These are phyloP conservation scores for Alternaria viburni DNA, from an alignment of 2,329 filamentous ascomycete genomes.

Conservation along the genomic window DNA sequence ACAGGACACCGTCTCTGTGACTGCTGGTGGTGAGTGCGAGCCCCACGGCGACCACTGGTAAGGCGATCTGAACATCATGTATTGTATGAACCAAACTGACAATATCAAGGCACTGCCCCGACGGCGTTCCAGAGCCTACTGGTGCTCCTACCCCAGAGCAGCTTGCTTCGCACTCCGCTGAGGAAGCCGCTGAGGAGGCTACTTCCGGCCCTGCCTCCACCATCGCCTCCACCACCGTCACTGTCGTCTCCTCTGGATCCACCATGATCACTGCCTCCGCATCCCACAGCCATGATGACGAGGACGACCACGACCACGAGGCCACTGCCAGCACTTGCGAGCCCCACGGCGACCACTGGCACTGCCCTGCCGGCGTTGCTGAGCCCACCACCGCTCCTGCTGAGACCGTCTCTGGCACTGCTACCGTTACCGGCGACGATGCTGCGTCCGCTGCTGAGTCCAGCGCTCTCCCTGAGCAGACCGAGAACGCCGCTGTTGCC, in stretches of 20 bases:
- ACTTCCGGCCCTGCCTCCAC: neutral
- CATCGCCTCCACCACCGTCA: neutral
- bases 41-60: conserved; percentile 37
- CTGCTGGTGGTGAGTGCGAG: conserved; percentile 17
- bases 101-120: conserved; percentile 9
- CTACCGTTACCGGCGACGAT: conserved; percentile 8
- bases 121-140: conserved; percentile 14
- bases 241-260: conserved; percentile 4
- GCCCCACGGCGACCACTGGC: conserved; percentile 37
- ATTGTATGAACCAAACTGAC: too few species aligned
- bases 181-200: neutral
- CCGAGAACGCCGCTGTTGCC: conserved; percentile 5
- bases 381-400: conserved; percentile 29
- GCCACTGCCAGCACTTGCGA: conserved; percentile 36
- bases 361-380: conserved; percentile 34
- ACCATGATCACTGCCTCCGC: neutral
- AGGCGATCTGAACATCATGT: too few species aligned
- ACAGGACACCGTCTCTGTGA: conserved; percentile 21
- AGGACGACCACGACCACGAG: conserved; percentile 30
- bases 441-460: conserved; percentile 5
- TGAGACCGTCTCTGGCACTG: conserved; percentile 1
- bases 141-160: conserved; percentile 9
- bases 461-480: conserved; percentile 10
- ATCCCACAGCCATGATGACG: conserved; percentile 18
- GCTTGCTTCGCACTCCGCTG: conserved; percentile 5